Base-by-base conservation (phyloP, 139 green algal genomes). In the Chlamydomonas sp. region DNA sequence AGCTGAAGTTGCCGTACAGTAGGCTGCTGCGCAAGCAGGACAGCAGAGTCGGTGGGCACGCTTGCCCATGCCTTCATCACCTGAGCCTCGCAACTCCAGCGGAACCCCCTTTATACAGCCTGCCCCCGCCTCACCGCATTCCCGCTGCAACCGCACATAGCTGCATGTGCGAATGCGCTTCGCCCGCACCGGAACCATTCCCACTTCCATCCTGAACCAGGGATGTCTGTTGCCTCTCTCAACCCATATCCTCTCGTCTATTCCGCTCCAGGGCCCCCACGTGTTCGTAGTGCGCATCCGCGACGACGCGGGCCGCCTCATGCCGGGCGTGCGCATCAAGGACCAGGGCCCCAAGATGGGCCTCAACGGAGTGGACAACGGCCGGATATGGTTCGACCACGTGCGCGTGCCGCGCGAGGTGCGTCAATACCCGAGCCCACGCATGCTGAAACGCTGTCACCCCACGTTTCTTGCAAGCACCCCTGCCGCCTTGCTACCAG, bases 301-400 rank as follows among this genome's bases (percentile, higher is more conserved):
- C 3, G 95, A 98, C 82, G 96, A 97, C 83, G 16, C 89, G 1
- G 93, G 95, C 60, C 67, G 49, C 14, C 60, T 91, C 12, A 94
- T 92, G 71, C 92, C 92, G 60, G 92, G 94, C 68, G 91, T 98
- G 71, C 94, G 95, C 85, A 97, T 97, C 82, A 73, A 49, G 9
- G 76, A 89, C 77, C 64, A 79, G 73, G 95, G 94, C 5, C 90
- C 93, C 89, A 97, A 97, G 91, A 95, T 95, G 90, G 92, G 95
- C 17, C 93, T 98, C 63, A 97, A 97, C 80, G 97, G 97, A 3
- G 96, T 99, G 60, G 97, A 99, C 92, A 99, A 99, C 84, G 97
- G 97, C 31, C 93, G 94, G 85, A 93, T 95, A 79, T 96, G 94
- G 95, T 96, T 98, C 88, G 90, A 98, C 83, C 67, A 94, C 73